These are phyloP conservation scores for Bipolaris oryzae DNA, from an alignment of 2,329 filamentous ascomycete species.

Conservation along the genomic window DNA sequence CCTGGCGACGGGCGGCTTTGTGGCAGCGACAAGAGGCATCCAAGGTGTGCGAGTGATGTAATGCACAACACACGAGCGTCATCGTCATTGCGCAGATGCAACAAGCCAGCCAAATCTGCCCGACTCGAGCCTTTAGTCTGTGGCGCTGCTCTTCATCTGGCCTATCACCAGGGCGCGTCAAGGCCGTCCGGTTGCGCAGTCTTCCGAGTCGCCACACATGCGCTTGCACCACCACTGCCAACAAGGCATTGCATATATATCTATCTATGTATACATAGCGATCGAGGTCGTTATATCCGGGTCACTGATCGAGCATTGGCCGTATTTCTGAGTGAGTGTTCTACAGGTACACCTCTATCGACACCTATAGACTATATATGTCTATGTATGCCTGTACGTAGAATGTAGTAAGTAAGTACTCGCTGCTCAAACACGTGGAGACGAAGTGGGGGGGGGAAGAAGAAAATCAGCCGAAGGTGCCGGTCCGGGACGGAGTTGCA, in stretches of 20 bases:
- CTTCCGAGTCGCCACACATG: constrained; percentile 7
- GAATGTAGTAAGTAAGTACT: not conserved
- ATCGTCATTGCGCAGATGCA: constrained; percentile 23
- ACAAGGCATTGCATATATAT: no score
- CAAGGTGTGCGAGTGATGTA: constrained; percentile 20
- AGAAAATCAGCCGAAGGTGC: constrained; percentile 28
- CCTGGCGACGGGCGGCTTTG: constrained; percentile 16
- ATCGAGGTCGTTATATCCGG: not conserved
- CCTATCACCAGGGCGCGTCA: constrained; percentile 4
- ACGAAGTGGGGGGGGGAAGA: constrained; percentile 21
- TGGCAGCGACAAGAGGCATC: constrained; percentile 6
- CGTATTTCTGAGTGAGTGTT: not conserved
- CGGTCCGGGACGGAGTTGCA: constrained; percentile 14
- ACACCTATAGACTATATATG: not conserved
- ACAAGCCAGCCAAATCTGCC: constrained; percentile 5
- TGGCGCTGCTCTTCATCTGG: constrained; percentile 11
- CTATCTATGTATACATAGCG: no score
- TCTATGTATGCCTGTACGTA: not conserved
- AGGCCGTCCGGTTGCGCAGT: constrained; percentile 1
- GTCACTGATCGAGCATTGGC: not conserved
- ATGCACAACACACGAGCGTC: constrained; percentile 15
- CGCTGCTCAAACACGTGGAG: constrained; percentile 28
- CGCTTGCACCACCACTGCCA: not conserved
- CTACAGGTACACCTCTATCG: no score
- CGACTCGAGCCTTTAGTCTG: constrained; percentile 13